Conservation (phyloP, 768 basidiomycete genomes). For the Rhizopogon sp. region DNA sequence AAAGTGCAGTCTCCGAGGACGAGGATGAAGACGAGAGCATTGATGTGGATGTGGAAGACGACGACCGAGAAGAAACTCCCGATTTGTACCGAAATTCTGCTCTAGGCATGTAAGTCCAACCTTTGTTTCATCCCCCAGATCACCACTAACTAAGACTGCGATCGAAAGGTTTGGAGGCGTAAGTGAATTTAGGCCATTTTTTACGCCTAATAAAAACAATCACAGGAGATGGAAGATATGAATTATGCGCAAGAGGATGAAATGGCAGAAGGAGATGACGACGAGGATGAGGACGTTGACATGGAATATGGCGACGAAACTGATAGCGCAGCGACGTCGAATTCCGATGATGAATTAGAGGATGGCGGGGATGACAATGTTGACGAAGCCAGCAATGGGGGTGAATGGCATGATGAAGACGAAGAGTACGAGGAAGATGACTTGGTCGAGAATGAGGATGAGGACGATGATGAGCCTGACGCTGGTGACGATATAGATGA, state of each 20-base stretch:
- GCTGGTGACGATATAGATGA: constrained; percentile 44
- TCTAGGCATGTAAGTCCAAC: constrained; percentile 72
- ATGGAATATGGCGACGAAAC: constrained; percentile 86
- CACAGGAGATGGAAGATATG: constrained; percentile 81
- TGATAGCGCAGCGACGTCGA: constrained; percentile 77
- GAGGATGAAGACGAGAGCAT: constrained; percentile 53
- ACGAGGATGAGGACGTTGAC: constrained; percentile 78
- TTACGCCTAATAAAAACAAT: constrained; percentile 13
- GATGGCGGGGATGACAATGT: constrained; percentile 61
- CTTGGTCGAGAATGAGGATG: constrained; percentile 55
- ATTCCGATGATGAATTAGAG: constrained; percentile 64
- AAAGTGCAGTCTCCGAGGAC: constrained; percentile 33
- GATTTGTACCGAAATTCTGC: constrained; percentile 96
- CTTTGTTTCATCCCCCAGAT: not conserved
- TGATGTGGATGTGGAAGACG: constrained; percentile 52
- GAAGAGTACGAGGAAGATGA: constrained; percentile 62
- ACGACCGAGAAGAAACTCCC: constrained; percentile 73
- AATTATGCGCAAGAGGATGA: constrained; percentile 65
- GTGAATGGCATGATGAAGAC: constrained; percentile 55
- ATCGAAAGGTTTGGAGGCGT: constrained; percentile 67
- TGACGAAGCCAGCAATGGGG: constrained; percentile 43
- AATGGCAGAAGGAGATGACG: constrained; percentile 79
- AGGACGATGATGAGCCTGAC: constrained; percentile 45
- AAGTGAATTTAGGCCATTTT: constrained; percentile 24
- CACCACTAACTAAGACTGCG: not conserved